Conservation (phyloP, 2,329 filamentous ascomycete genomes). For the Coniochaeta sp. region DNA sequence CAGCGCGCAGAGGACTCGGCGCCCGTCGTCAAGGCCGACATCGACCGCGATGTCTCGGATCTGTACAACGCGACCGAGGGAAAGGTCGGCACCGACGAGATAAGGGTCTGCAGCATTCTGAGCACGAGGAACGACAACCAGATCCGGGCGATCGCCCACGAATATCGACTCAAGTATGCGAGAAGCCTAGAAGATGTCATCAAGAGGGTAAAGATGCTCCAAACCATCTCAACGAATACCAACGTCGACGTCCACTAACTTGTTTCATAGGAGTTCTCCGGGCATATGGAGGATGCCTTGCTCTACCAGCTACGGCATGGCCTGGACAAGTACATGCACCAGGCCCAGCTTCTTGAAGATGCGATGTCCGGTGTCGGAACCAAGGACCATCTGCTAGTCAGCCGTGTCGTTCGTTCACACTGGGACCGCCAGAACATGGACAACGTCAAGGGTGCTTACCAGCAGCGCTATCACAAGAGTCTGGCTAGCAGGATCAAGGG, state of each 20-base stretch:
- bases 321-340: slow-evolving; percentile 73
- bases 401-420: slow-evolving; percentile 71
- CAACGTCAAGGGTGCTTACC: slow-evolving; percentile 72
- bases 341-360: slow-evolving; percentile 75
- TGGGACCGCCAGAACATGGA: slow-evolving; percentile 73
- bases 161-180: slow-evolving; percentile 68
- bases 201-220: slow-evolving; percentile 45
- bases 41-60: slow-evolving; percentile 68
- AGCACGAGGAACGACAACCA: slow-evolving; percentile 71
- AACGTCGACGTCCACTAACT: slow-evolving; percentile 2
- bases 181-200: slow-evolving; percentile 66
- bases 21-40: slow-evolving; percentile 63
- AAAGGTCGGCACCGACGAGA: slow-evolving; percentile 63
- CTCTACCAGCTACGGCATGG: slow-evolving; percentile 72
- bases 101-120: slow-evolving; percentile 72
- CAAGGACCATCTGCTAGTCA: slow-evolving; percentile 72
- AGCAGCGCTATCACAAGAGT: slow-evolving; percentile 59
- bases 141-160: slow-evolving; percentile 69
- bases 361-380: slow-evolving; percentile 84
- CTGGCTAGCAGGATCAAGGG: slow-evolving; percentile 64
- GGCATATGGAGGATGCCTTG: slow-evolving; percentile 85
- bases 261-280: slow-evolving; percentile 61
- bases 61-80: slow-evolving; percentile 73
- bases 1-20: slow-evolving; percentile 69
- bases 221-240: no score